A percentile compares a stretch with the other conserved stretches of the same genome.
These are phyloP conservation scores for Porogramme epimiltina DNA, from an alignment of 1,284 basidiomycete genomes.

Conservation along the genomic window DNA sequence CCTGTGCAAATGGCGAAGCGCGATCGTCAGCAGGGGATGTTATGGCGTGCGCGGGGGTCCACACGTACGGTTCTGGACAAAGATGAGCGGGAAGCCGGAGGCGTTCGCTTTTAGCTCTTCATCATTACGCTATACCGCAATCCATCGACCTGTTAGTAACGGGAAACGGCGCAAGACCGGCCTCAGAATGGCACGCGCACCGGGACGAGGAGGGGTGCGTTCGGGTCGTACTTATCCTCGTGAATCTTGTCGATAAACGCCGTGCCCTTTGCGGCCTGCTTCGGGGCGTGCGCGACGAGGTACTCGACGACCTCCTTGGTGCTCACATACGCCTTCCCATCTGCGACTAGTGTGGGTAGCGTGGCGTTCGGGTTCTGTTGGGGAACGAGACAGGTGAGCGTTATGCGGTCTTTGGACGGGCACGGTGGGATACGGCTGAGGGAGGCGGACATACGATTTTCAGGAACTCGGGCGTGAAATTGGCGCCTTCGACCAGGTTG, in stretches of 20 bases:
- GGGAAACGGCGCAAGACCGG: too few relatives aligned
- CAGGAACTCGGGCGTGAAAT: conserved; percentile 62
- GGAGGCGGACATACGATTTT: conserved; percentile 41
- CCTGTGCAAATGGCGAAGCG: conserved; percentile 22
- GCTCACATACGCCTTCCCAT: conserved; percentile 46
- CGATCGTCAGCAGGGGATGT: background rate
- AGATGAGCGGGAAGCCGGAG: conserved; percentile 39
- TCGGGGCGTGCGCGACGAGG: conserved; percentile 47
- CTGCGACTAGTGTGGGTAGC: conserved; percentile 51
- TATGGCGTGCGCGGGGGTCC: background rate
- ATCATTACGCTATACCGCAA: conserved; percentile 44
- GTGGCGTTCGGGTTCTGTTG: conserved; percentile 56
- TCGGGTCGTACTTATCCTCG: conserved; percentile 58
- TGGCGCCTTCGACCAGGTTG: conserved; percentile 56
- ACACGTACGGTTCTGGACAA: conserved; percentile 48
- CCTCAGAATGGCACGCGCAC: too few relatives aligned
- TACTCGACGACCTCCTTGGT: conserved; percentile 51
- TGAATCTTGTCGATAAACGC: conserved; percentile 50
- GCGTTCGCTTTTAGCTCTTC: conserved; percentile 51
- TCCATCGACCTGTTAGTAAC: background rate
- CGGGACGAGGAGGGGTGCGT: conserved; percentile 50
- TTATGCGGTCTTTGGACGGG: background rate
- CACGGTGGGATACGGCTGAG: background rate
- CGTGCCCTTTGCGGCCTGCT: conserved; percentile 39
- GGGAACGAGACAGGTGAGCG: too few relatives aligned